phyloP scores from a whole-genome alignment of 1,139 yeast genomes.

The Geotrichum histeridarum region DNA sequence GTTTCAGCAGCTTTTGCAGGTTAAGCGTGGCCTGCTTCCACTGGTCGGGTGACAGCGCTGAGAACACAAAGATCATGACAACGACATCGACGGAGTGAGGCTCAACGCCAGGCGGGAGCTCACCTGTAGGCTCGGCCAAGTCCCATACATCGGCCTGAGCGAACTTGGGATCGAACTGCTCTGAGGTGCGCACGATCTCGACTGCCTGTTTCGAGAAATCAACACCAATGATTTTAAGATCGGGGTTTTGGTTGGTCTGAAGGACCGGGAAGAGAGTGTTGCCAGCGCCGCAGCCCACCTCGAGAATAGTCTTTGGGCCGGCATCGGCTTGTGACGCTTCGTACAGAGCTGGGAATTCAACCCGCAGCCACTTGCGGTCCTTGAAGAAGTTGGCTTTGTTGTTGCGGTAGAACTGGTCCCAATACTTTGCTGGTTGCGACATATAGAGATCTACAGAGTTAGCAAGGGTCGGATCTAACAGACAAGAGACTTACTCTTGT shows the following conservation, averaged over 20 bases:
- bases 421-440: conserved; percentile 82
- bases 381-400: conserved; percentile 91
- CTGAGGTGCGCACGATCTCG: conserved; percentile 63
- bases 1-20: conserved; percentile 67
- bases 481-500: conserved; percentile 43
- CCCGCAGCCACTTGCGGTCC: conserved; percentile 92
- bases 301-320: conserved; percentile 71
- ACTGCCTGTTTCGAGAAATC: conserved; percentile 91
- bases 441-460: conserved; percentile 48
- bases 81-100: conserved; percentile 82
- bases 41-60: conserved; percentile 87
- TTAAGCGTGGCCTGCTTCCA: conserved; percentile 79
- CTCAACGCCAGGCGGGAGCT: conserved; percentile 77
- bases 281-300: conserved; percentile 98
- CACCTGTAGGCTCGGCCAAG: conserved; percentile 68
- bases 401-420: conserved; percentile 92
- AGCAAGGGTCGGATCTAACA: background rate
- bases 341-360: conserved; percentile 84
- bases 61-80: conserved; percentile 88
- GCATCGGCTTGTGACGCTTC: conserved; percentile 67
- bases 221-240: conserved; percentile 71
- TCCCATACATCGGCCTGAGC: conserved; percentile 96
- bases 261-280: conserved; percentile 90
- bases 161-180: conserved; percentile 53
- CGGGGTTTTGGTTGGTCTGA: conserved; percentile 73